Percentiles rank a stretch among this genome's conserved stretches.
These are phyloP conservation scores for Macrolepiota albuminosa DNA, from an alignment of 768 basidiomycete genomes.

Conservation along the genomic window DNA sequence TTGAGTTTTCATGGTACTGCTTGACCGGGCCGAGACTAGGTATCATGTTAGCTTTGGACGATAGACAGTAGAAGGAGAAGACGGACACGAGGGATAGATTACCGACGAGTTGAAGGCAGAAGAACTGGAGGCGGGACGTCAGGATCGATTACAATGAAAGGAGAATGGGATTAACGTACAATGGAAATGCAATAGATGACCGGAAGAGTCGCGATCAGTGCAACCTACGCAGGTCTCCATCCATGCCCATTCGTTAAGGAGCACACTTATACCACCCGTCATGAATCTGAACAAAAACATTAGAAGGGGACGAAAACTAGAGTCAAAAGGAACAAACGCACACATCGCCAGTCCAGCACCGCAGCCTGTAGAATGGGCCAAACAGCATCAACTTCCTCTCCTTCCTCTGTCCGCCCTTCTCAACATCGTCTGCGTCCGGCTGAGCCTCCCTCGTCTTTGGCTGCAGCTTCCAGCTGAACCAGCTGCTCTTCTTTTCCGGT, in stretches of 20 bases:
- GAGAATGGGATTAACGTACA: conserved; percentile 33
- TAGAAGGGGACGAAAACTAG: neutral
- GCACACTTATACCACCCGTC: conserved; percentile 51
- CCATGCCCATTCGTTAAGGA: conserved; percentile 68
- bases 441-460: conserved; percentile 15
- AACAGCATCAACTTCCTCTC: conserved; percentile 48
- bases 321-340: conserved; percentile 26
- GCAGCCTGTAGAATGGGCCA: conserved; percentile 68
- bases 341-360: conserved; percentile 62
- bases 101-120: conserved; percentile 65
- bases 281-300: conserved; percentile 36
- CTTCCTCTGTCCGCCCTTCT: conserved; percentile 32
- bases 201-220: conserved; percentile 58
- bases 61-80: neutral
- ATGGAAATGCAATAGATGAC: conserved; percentile 75
- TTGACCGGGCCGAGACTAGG: conserved; percentile 69
- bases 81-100: conserved; percentile 56
- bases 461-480: conserved; percentile 46
- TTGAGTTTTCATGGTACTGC: conserved; percentile 81
- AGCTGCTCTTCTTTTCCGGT: conserved; percentile 20
- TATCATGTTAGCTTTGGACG: neutral
- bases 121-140: conserved; percentile 45
- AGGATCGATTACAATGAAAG: neutral
- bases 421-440: conserved; percentile 24
- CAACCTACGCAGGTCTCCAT: conserved; percentile 59